These are phyloP conservation scores for Bacterosira constricta DNA, from an alignment of 108 stramenopile genomes.

Conservation along the genomic window DNA sequence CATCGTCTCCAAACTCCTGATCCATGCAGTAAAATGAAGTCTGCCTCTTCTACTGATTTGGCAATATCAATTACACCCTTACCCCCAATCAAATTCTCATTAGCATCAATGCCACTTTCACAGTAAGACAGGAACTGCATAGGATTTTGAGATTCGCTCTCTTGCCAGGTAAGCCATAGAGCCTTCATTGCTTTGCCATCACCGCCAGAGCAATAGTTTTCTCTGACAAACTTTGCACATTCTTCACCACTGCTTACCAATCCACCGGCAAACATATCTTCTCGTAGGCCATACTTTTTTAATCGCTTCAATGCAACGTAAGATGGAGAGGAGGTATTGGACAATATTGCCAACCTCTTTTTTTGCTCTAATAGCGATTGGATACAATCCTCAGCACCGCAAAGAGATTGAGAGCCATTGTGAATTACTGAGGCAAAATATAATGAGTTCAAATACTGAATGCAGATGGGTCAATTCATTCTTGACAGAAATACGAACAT, in stretches of 20 bases:
- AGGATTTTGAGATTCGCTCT: slow-evolving; percentile 46
- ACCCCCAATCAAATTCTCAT: too few relatives aligned
- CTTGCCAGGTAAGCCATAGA: slow-evolving; percentile 73
- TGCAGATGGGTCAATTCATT: too few relatives aligned
- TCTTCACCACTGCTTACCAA: slow-evolving; percentile 86
- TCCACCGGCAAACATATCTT: slow-evolving; percentile 62
- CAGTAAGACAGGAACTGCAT: slow-evolving; percentile 59
- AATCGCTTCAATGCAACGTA: slow-evolving; percentile 58
- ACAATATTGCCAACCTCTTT: slow-evolving; percentile 85
- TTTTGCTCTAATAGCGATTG: slow-evolving; percentile 38
- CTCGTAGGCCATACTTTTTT: slow-evolving; percentile 70
- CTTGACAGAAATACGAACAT: too few relatives aligned
- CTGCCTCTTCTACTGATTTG: slow-evolving; percentile 63
- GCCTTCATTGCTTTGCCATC: slow-evolving; percentile 48
- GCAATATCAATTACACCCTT: slow-evolving; percentile 38
- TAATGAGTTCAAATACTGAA: too few relatives aligned
- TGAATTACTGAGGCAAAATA: too few relatives aligned
- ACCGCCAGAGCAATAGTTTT: slow-evolving; percentile 27
- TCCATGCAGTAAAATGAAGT: slow-evolving; percentile 75
- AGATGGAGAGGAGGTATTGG: slow-evolving; percentile 78
- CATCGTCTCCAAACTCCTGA: slow-evolving; percentile 53
- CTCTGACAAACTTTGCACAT: slow-evolving; percentile 49
- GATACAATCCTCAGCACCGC: slow-evolving; percentile 71
- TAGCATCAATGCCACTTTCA: too few relatives aligned
- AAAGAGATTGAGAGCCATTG: slow-evolving; percentile 70